Evolutionary conservation across 2,329 filamentous ascomycete species (phyloP), one percentile per base, ranked within the genome.

Genomic region (Volutella citrinella): DNA sequence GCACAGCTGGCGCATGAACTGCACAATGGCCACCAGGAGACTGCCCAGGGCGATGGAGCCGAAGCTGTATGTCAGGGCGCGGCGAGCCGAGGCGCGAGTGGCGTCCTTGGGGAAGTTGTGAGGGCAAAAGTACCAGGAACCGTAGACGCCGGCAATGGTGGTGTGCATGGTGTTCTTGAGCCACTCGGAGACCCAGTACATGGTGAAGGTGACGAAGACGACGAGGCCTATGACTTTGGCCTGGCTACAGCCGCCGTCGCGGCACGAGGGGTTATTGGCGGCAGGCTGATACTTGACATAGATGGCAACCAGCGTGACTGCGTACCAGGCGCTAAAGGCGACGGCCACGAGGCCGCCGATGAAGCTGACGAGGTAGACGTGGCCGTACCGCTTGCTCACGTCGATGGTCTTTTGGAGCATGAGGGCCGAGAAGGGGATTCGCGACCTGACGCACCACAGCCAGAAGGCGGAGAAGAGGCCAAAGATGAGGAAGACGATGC

Each of bases 131-230:
- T 95, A 97, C 91, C 91, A 97, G 1, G 84, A 84, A 2, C 88
- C 90, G 51, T 95, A 96, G 1, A 95, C 82, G 1, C 91, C 90
- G 0, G 88, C 85, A 38, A 95, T 84, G 16, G 81, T 89, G 3
- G 84, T 84, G 57, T 97, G 89, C 28, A 95, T 87, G 1, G 87
- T 89, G 63, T 95, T 95, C 69, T 96, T 96, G 50, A 96, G 68
- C 75, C 85, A 91, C 59, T 97, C 91, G 3, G 86, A 84, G 45
- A 95, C 82, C 91, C 91, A 97, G 65, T 94, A 96, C 64, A 82
- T 87, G 33, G 89, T 83, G 53, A 97, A 96, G 0, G 89, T 95
- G 48, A 89, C 76, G 58, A 94, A 96, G 13, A 84, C 86, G 6
- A 95, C 69, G 19, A 96, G 65, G 0, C 90, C 90, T 40, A 89